Percentiles rank a stretch among this genome's conserved stretches.
phyloP scores from a whole-genome alignment of 176 grass and related monocot genomes.

The Microstegium vimineum region DNA sequence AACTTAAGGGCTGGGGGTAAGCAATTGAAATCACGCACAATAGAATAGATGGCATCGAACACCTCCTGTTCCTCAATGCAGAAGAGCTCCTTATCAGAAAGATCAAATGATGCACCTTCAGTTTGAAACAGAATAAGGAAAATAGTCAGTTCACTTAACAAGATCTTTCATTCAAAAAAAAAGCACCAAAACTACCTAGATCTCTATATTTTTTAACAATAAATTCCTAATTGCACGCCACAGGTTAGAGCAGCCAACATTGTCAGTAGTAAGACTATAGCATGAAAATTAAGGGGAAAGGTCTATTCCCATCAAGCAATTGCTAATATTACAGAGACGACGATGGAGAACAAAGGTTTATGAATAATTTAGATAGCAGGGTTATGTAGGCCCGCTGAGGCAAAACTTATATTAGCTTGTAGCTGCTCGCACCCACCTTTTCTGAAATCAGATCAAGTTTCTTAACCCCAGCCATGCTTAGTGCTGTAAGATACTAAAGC shows the following conservation, averaged over 20 bases:
- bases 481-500: background rate
- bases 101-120: conserved; percentile 80
- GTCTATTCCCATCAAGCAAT: conserved; percentile 8
- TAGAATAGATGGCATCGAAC: conserved; percentile 78
- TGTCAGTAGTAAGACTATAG: background rate
- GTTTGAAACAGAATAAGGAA: conserved; percentile 15
- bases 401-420: background rate
- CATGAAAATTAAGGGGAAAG: background rate
- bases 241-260: background rate
- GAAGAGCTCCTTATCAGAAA: conserved; percentile 89
- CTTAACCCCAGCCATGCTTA: background rate
- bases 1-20: conserved; percentile 75
- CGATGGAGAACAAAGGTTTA: background rate
- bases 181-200: background rate
- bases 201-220: background rate
- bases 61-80: conserved; percentile 94
- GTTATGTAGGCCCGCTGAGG: background rate
- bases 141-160: conserved; percentile 17
- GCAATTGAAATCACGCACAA: conserved; percentile 62
- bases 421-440: background rate
- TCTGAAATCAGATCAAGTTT: background rate
- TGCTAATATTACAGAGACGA: background rate
- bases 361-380: background rate
- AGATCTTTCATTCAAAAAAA: background rate
- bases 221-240: background rate